A percentile compares a stretch with the other conserved stretches of the same genome.
phyloP scores from a whole-genome alignment of 2,329 filamentous ascomycete species.

The Aspergillus aculeatus region DNA sequence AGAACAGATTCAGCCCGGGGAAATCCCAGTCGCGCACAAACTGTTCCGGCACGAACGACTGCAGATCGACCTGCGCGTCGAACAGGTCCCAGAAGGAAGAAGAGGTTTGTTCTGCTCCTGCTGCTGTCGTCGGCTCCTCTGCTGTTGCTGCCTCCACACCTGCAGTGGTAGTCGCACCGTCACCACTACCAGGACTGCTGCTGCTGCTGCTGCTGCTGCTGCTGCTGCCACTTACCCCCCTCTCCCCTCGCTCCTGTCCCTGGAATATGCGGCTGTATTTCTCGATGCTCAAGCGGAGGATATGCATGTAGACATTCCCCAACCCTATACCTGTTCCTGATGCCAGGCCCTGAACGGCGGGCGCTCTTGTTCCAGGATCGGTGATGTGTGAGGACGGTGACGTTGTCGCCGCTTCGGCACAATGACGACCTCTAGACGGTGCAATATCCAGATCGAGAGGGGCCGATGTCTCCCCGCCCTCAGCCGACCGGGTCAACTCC shows the following conservation, averaged over 20 bases:
- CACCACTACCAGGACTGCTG: not conserved
- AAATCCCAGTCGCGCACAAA: slow-evolving; percentile 61
- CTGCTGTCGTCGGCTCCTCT: slow-evolving; percentile 12
- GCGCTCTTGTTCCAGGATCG: too few species aligned
- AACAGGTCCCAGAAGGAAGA: slow-evolving; percentile 35
- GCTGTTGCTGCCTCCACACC: not conserved
- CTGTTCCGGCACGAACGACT: slow-evolving; percentile 55
- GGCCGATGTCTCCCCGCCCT: not conserved
- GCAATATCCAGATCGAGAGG: not conserved
- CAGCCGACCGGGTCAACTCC: slow-evolving; percentile 40
- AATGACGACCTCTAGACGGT: not conserved
- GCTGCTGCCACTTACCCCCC: not conserved
- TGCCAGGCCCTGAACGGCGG: not conserved
- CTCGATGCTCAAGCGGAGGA: slow-evolving; percentile 50
- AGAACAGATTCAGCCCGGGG: slow-evolving; percentile 53
- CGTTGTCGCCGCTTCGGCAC: not conserved
- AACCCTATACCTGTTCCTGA: slow-evolving; percentile 36
- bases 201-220: not conserved
- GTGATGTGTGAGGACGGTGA: not conserved
- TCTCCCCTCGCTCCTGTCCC: slow-evolving; percentile 29
- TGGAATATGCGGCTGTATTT: slow-evolving; percentile 50
- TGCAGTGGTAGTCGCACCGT: too few species aligned
- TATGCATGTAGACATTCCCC: slow-evolving; percentile 51
- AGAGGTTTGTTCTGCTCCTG: not conserved
- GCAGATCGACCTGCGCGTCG: slow-evolving; percentile 48